Evolutionary conservation across 2,329 filamentous ascomycete species (phyloP), one percentile per base, ranked within the genome.

Genomic region (Colletotrichum lindemuthianum): DNA sequence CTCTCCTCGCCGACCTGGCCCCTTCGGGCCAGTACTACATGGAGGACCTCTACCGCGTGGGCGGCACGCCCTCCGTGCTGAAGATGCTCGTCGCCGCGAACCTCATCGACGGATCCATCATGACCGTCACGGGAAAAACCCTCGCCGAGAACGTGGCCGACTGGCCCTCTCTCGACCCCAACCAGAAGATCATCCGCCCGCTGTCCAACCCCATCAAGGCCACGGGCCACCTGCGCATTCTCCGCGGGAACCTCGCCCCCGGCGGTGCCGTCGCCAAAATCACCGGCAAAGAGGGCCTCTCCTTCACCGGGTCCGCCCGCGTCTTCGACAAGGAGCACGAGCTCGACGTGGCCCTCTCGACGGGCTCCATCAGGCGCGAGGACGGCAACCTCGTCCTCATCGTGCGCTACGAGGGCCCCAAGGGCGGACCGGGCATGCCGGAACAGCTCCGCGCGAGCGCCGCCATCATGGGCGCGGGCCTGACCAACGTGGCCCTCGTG

Each of bases 241-340:
- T 98, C 4, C 86, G 87, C 65, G 95, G 95, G 16, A 97, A 97
- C 75, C 85, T 97, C 37, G 92, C 94, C 3, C 95, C 95, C 1
- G 91, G 89, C 10, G 95, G 95, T 39, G 92, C 94, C 1, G 94
- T 98, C 2, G 94, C 93, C 65, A 98, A 98, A 78, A 97, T 98
- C 77, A 97, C 95, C 0, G 95, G 95, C 40, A 97, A 97, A 76
- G 95, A 98, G 77, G 95, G 95, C 2, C 84, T 93, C 7, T 82
- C 79, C 11, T 98, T 98, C 77, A 90, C 84, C 0, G 95, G 95
- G 52, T 88, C 88, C 68, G 95, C 93, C 0, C 85, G 89, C 16
- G 92, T 96, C 49, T 98, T 96, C 76, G 83, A 97, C 78, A 95
- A 96, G 73, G 95, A 97, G 77, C 84, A 88, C 70, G 85, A 90